Base-by-base conservation (phyloP, 345 rosid genomes). In the Citrus hindsii region DNA sequence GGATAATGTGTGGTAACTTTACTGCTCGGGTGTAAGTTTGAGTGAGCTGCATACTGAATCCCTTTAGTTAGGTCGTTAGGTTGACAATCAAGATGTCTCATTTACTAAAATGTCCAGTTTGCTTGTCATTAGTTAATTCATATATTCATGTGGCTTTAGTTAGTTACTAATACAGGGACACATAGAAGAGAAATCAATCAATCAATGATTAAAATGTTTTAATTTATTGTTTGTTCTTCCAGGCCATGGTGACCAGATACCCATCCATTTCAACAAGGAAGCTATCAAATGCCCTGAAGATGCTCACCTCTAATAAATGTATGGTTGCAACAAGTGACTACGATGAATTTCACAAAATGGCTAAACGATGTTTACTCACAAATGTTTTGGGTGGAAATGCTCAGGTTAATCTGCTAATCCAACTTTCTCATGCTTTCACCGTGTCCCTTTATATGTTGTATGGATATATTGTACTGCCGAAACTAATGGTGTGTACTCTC, bases 281-380 rank as follows among this genome's bases (percentile, higher is more conserved):
- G 81, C 83, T 95, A 67, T 87, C 98, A 24, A 89, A 86, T 32
- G 96, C 96, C 37, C 83, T 92, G 67, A 78, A 78, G 67, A 83
- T 94, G 55, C 98, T 96, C 40, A 91, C 94, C 51, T 74, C 82
- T 65, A 78, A 94, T 80, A 94, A 91, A 83, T 75, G 85, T 74
- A 94, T 92, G 97, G 99, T 94, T 74, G 97, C 99, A 32, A 91
- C 82, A 1, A 96, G 99, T 81, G 98, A 94, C 81, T 94, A 94
- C 71, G 76, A 79, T 76, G 95, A 92, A 61, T 96, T 94, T 65
- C 98, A 94, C 83, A 92, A 89, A 82, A 53, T 76, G 73, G 87
- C 75, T 8, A 94, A 96, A 84, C 88, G 92, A 6, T 83, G 79
- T 56, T 48, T 96, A 59, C 80, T 91, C 67, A 74, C 90, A 64